Conservation (phyloP, 1,139 yeast species). For the Taphrina wiesneri region DNA sequence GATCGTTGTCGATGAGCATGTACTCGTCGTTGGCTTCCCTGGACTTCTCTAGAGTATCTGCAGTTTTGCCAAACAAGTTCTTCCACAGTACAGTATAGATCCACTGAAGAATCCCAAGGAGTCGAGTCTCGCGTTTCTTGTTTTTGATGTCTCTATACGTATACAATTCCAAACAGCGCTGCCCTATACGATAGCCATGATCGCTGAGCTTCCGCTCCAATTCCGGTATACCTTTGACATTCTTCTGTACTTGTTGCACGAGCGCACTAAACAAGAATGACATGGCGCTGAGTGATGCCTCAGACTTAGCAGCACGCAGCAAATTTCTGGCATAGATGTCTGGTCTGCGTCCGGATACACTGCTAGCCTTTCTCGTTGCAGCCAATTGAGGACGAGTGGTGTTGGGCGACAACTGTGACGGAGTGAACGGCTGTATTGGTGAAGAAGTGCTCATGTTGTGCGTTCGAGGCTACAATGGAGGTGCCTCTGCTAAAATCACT, state of each 20-base stretch:
- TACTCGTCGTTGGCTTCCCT: conserved; percentile 79
- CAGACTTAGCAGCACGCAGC: conserved; percentile 59
- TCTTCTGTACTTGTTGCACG: conserved; percentile 64
- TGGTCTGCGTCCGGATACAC: conserved; percentile 14
- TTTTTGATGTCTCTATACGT: conserved; percentile 65
- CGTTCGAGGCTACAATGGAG: no score
- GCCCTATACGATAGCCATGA: conserved; percentile 72
- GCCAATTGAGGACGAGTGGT: background rate
- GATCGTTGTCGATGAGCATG: conserved; percentile 77
- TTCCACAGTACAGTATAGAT: conserved; percentile 83
- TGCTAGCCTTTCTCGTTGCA: background rate
- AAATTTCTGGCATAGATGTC: conserved; percentile 68
- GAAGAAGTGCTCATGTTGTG: background rate
- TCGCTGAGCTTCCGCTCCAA: conserved; percentile 69
- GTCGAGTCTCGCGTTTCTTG: conserved; percentile 69
- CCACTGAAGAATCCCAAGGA: conserved; percentile 79
- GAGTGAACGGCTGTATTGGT: conserved; percentile 11
- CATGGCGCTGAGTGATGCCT: conserved; percentile 65
- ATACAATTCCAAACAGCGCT: conserved; percentile 59
- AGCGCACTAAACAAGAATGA: conserved; percentile 73
- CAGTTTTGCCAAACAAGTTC: conserved; percentile 73
- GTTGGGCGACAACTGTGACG: conserved; percentile 6
- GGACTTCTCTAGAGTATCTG: conserved; percentile 85
- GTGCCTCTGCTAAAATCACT: no score
- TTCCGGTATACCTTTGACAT: conserved; percentile 71